These are phyloP conservation scores for Phyllosticta capitalensis DNA, from an alignment of 2,329 filamentous ascomycete genomes.

Conservation along the genomic window DNA sequence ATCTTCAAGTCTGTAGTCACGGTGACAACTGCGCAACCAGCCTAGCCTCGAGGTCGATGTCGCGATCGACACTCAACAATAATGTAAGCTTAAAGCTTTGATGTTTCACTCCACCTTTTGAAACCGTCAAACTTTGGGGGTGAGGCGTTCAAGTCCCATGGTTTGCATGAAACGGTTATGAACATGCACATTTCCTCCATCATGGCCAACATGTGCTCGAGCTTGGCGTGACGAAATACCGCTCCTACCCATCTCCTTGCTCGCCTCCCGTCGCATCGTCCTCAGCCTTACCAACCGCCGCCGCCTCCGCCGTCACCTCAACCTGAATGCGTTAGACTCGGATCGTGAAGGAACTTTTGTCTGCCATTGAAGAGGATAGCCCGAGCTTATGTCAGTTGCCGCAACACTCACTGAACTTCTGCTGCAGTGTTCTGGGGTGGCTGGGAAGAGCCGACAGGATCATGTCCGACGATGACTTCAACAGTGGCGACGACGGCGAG, in stretches of 20 bases:
- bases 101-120: neutral
- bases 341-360: neutral
- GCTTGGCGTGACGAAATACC: neutral
- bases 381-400: neutral
- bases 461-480: neutral
- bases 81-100: neutral
- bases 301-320: neutral
- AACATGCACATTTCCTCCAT: neutral
- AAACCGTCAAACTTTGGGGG: neutral
- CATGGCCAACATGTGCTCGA: neutral
- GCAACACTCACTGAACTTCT: neutral
- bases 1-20: neutral
- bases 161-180: neutral
- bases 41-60: neutral
- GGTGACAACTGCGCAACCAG: neutral
- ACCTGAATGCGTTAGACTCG: neutral
- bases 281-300: neutral
- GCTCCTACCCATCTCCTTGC: neutral
- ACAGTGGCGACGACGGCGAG: neutral
- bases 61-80: neutral
- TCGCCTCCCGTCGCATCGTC: neutral
- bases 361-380: neutral
- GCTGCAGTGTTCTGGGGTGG: neutral
- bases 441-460: neutral
- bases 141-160: neutral